These are phyloP conservation scores for Kalmanozyma brasiliensis DNA, from an alignment of 1,284 basidiomycete genomes.

Conservation along the genomic window DNA sequence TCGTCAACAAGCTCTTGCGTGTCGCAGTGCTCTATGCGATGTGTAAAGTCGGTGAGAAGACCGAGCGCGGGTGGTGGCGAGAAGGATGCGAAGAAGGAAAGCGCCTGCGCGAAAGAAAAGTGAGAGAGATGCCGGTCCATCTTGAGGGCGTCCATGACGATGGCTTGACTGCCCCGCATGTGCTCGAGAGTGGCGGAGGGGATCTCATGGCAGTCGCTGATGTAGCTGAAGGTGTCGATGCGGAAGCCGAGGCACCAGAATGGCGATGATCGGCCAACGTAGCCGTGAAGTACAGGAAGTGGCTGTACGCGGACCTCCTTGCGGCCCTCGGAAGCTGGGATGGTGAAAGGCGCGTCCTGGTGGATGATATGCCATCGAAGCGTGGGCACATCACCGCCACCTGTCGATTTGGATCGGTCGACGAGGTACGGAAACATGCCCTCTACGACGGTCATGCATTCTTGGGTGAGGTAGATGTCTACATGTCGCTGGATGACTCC, in stretches of 20 bases:
- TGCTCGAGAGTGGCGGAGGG: constrained; percentile 39
- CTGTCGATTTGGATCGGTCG: constrained; percentile 55
- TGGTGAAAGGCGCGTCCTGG: constrained; percentile 32
- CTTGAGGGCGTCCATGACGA: constrained; percentile 63
- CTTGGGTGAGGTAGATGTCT: constrained; percentile 61
- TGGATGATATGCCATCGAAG: constrained; percentile 64
- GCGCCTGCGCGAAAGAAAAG: constrained; percentile 61
- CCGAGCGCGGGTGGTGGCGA: constrained; percentile 40
- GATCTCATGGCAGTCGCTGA: constrained; percentile 61
- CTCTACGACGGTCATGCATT: constrained; percentile 52
- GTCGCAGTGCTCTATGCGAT: constrained; percentile 54
- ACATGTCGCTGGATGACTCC: constrained; percentile 55
- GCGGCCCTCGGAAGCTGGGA: constrained; percentile 21
- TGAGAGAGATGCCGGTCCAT: constrained; percentile 59
- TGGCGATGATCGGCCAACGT: constrained; percentile 30
- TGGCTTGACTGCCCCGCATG: constrained; percentile 47
- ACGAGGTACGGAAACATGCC: constrained; percentile 63
- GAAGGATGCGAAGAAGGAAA: constrained; percentile 36
- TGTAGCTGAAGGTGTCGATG: constrained; percentile 61
- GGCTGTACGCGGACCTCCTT: constrained; percentile 42
- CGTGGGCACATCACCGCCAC: constrained; percentile 61
- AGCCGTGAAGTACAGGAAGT: constrained; percentile 60
- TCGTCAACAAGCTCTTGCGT: constrained; percentile 42
- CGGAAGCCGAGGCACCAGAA: constrained; percentile 63
- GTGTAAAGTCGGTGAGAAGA: constrained; percentile 62